A percentile compares a stretch with the other conserved stretches of the same genome.
phyloP scores from a whole-genome alignment of 2,329 filamentous ascomycete species.

The Colletotrichum liaoningense region DNA sequence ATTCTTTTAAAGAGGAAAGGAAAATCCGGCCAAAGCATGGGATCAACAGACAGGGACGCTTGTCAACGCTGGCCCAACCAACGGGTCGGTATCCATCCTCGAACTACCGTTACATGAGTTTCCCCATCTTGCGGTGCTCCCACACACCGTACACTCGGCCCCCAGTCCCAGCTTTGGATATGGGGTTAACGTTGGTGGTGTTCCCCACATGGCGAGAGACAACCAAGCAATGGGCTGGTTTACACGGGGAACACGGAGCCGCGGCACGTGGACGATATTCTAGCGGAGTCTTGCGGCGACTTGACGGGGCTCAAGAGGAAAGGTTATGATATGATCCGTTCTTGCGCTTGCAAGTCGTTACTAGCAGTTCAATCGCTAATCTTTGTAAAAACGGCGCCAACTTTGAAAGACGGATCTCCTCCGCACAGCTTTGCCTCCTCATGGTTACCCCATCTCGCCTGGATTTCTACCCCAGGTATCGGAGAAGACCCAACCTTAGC shows the following conservation, averaged over 20 bases:
- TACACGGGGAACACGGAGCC: constrained; percentile 27
- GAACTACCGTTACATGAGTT: constrained; percentile 24
- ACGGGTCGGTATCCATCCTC: constrained; percentile 11
- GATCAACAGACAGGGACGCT: constrained; percentile 6
- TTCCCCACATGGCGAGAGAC: constrained; percentile 21
- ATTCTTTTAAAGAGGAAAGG: constrained; percentile 5
- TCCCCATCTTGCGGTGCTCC: constrained; percentile 10
- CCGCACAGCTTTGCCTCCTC: constrained; percentile 16
- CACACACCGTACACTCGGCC: background rate
- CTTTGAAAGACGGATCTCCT: constrained; percentile 10
- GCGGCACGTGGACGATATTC: constrained; percentile 21
- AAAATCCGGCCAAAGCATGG: background rate
- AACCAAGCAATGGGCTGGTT: constrained; percentile 12
- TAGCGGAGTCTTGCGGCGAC: background rate
- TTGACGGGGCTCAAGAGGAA: background rate
- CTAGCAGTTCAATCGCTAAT: background rate
- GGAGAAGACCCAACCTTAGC: background rate
- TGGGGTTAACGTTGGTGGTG: background rate
- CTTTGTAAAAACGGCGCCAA: background rate
- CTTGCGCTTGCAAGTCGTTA: background rate
- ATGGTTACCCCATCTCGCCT: constrained; percentile 16
- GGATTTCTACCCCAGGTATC: background rate
- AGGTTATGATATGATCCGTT: constrained; percentile 5
- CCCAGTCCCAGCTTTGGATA: constrained; percentile 6
- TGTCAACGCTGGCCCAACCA: constrained; percentile 19